Evolutionary conservation across 2,329 filamentous ascomycete genomes (phyloP).

Genomic region (Coniochaeta prunicola): DNA sequence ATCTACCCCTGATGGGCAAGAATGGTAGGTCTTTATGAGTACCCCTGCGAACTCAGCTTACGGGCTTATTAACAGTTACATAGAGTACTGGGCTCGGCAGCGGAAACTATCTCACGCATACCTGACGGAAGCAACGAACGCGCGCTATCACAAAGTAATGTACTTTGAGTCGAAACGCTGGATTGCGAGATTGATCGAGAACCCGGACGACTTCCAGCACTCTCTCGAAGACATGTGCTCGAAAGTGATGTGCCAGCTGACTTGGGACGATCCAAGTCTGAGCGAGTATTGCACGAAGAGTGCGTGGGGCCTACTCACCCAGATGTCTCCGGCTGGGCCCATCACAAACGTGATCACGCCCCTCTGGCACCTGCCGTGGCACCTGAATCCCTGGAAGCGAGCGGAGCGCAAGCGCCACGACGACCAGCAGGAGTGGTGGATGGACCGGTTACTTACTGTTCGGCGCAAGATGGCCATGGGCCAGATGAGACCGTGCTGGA

Average conservation of each 20-base stretch:
- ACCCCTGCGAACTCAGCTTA: no score
- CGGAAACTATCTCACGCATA: slow-evolving; percentile 44
- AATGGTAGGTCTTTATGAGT: slow-evolving; percentile 32
- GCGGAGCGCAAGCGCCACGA: slow-evolving; percentile 45
- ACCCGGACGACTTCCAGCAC: slow-evolving; percentile 42
- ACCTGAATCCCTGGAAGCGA: slow-evolving; percentile 46
- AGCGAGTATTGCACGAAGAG: slow-evolving; percentile 40
- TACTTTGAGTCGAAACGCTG: slow-evolving; percentile 47
- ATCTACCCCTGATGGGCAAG: slow-evolving; percentile 47
- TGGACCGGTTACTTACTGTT: slow-evolving; percentile 33
- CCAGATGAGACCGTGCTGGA: slow-evolving; percentile 31
- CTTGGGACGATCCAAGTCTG: slow-evolving; percentile 43
- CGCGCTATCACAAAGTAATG: slow-evolving; percentile 30
- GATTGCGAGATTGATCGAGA: slow-evolving; percentile 37
- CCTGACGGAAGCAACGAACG: slow-evolving; percentile 30
- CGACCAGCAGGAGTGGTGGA: slow-evolving; percentile 44
- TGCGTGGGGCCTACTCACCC: slow-evolving; percentile 48
- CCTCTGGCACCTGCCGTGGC: slow-evolving; percentile 42
- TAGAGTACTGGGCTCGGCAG: slow-evolving; percentile 48
- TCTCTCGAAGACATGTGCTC: slow-evolving; percentile 49
- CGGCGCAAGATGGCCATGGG: slow-evolving; percentile 30
- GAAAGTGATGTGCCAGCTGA: slow-evolving; percentile 47
- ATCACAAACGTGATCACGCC: slow-evolving; percentile 50
- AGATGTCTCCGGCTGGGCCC: slow-evolving; percentile 50
- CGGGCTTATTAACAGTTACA: background rate